phyloP scores from a whole-genome alignment of 2,329 filamentous ascomycete species.

The Fusarium sp. region DNA sequence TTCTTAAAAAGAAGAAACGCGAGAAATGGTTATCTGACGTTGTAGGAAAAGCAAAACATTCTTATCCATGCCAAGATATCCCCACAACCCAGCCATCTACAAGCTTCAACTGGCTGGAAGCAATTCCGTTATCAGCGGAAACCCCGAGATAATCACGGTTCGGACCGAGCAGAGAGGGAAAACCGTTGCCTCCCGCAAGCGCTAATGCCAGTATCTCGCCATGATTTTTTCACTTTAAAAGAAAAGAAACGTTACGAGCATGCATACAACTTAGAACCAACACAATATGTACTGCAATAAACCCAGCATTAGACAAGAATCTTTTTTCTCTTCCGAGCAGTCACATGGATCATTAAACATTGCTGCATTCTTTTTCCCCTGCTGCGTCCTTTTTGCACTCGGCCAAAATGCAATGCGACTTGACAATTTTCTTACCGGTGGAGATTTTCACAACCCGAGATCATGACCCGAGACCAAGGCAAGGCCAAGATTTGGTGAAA shows the following conservation, averaged over 20 bases:
- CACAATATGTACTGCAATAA: not conserved
- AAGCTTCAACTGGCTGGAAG: not conserved
- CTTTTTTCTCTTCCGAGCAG: not conserved
- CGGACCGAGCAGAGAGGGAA: conserved; percentile 1
- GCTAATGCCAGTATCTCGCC: not conserved
- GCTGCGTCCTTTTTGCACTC: not conserved
- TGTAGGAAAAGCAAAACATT: conserved; percentile 3
- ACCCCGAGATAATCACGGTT: conserved; percentile 7
- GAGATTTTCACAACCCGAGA: not conserved
- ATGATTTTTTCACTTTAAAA: not conserved
- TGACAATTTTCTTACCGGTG: not conserved
- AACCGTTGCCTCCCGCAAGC: not conserved
- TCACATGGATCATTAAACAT: not conserved
- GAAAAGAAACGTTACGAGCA: not conserved
- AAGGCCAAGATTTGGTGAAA: not conserved
- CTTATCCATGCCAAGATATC: conserved; percentile 5
- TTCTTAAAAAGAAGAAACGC: not conserved
- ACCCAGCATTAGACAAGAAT: not conserved
- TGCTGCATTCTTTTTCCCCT: not conserved
- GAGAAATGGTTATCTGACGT: not conserved
- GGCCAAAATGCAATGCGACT: conserved; percentile 7
- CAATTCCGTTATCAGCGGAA: not conserved
- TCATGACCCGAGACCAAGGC: conserved; percentile 12
- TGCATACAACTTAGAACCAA: not conserved
- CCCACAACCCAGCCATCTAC: not conserved